Evolutionary conservation across 768 basidiomycete genomes (phyloP), one percentile per base, ranked within the genome.

Genomic region (Lepiota venenata): DNA sequence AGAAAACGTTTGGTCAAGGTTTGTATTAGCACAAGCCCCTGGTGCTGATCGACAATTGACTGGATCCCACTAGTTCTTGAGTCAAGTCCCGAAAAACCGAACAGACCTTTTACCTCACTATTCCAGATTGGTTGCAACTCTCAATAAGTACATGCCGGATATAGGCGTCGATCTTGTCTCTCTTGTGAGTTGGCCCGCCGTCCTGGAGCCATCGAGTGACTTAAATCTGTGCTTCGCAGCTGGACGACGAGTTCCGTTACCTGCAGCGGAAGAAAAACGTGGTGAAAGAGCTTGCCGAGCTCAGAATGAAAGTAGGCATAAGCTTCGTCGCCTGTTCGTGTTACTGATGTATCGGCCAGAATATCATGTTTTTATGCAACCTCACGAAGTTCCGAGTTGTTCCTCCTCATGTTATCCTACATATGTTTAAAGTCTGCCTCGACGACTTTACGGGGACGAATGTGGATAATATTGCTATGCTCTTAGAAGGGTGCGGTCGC

Each of bases 211-310:
- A 21, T 32, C 10, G 32, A 32, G 8, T 32, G 1, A 50, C 59
- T 58, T 59, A 53, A 21, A 29, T 35, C 10, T 40, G 29, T 35
- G 5, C 42, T 44, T 21, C 47, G 21, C 62, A 97, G 95, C 80
- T 99, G 50, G 95, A 98, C 60, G 96, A 98, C 61, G 96, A 98
- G 66, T 95, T 98, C 66, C 83, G 92, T 7, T 99, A 98, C 63
- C 74, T 99, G 11, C 96, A 98, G 63, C 77, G 88, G 51, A 98
- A 98, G 75, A 93, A 92, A 71, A 93, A 91, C 46, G 85, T 94
- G 1, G 86, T 96, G 25, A 90, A 89, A 64, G 95, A 98, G 66
- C 76, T 98, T 2, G 76, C 89, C 12, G 91, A 95, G 71, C 78
- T 87, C 37, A 78, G 97, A 49, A 73, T 88, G 53, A 97, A 93